phyloP scores from a whole-genome alignment of 371 early-diverging fungal genomes.

The Mucor saturninus region DNA sequence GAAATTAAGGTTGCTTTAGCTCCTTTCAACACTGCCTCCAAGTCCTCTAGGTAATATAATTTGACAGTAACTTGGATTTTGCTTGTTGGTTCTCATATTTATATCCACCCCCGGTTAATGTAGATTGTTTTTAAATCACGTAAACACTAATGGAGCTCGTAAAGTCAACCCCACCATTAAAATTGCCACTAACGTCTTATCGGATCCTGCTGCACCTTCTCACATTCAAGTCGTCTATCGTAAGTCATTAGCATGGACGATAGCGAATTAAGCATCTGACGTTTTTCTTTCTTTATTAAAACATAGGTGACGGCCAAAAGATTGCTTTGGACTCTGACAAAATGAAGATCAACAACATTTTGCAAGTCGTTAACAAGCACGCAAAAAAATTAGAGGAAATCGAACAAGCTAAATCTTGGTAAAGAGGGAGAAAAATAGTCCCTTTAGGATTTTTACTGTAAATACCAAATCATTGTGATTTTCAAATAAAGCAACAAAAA shows the following conservation, averaged over 20 bases:
- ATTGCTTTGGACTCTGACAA: conserved; percentile 56
- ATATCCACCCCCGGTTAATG: conserved; percentile 2
- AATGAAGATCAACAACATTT: conserved; percentile 56
- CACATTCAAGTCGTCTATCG: conserved; percentile 58
- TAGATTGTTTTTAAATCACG: conserved; percentile 65
- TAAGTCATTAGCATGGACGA: conserved; percentile 27
- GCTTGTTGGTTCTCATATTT: neutral
- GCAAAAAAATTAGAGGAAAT: conserved; percentile 66
- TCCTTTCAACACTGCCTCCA: conserved; percentile 50
- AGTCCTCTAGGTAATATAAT: conserved; percentile 49
- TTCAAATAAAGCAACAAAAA: too few relatives aligned
- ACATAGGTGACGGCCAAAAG: conserved; percentile 61
- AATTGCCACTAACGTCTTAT: conserved; percentile 52
- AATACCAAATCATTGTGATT: conserved; percentile 4
- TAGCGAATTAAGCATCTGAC: too few relatives aligned
- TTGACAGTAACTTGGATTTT: neutral
- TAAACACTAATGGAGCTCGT: conserved; percentile 56
- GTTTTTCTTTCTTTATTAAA: neutral
- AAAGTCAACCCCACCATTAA: conserved; percentile 61
- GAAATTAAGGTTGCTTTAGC: conserved; percentile 55
- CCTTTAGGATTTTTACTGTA: neutral
- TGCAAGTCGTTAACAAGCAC: conserved; percentile 61
- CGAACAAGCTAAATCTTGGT: conserved; percentile 61
- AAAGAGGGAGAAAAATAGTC: conserved; percentile 13
- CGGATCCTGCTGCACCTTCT: conserved; percentile 54